Evolutionary conservation across 768 basidiomycete species (phyloP).

Genomic region (Suillus hirtellus): DNA sequence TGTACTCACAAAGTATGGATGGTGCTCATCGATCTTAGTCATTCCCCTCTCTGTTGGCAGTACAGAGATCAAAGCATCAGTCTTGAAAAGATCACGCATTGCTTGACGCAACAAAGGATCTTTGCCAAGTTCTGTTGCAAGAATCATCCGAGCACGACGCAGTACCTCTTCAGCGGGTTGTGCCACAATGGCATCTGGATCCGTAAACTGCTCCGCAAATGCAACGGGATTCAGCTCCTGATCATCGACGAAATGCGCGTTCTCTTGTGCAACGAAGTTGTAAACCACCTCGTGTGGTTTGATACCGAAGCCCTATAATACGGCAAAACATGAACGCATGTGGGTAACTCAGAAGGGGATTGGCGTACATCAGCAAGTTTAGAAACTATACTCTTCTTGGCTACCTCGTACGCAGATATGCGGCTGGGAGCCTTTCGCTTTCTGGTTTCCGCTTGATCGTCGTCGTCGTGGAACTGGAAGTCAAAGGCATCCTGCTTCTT

Average conservation of each 20-base stretch:
- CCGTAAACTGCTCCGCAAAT: slow-evolving; percentile 85
- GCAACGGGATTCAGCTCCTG: slow-evolving; percentile 75
- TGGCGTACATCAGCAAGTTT: slow-evolving; percentile 75
- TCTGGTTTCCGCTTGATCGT: slow-evolving; percentile 46
- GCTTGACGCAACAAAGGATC: slow-evolving; percentile 85
- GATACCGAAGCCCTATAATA: slow-evolving; percentile 77
- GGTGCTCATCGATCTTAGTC: slow-evolving; percentile 71
- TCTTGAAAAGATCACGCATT: slow-evolving; percentile 73
- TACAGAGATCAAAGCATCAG: slow-evolving; percentile 74
- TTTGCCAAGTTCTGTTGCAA: slow-evolving; percentile 88
- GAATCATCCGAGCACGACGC: slow-evolving; percentile 74
- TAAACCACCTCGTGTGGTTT: slow-evolving; percentile 80
- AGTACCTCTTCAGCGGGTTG: slow-evolving; percentile 68
- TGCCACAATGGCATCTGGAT: slow-evolving; percentile 60
- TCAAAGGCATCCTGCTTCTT: slow-evolving; percentile 62
- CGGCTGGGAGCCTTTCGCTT: slow-evolving; percentile 84
- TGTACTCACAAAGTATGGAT: slow-evolving; percentile 65
- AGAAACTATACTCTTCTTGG: slow-evolving; percentile 75
- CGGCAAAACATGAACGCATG: slow-evolving; percentile 4
- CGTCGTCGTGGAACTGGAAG: slow-evolving; percentile 73
- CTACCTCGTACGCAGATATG: slow-evolving; percentile 79
- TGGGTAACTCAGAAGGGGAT: not conserved
- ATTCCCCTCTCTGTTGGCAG: slow-evolving; percentile 86
- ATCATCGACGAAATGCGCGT: slow-evolving; percentile 75
- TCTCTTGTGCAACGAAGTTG: slow-evolving; percentile 67